Evolutionary conservation across 1,284 basidiomycete genomes (phyloP).

Genomic region (Leccinum brunneo-olivaceum): DNA sequence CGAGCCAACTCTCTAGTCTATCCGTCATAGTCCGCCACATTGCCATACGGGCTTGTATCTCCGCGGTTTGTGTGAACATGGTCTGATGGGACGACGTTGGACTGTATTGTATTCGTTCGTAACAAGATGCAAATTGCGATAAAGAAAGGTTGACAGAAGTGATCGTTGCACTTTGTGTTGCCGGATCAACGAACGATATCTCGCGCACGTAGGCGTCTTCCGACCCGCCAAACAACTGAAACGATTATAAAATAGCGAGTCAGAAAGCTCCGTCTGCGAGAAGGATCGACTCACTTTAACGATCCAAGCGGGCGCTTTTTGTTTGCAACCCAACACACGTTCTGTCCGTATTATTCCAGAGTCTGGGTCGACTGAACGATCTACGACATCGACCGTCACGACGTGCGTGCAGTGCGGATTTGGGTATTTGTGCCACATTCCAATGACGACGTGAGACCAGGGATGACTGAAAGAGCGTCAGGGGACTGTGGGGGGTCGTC

Average conservation of each 20-base stretch:
- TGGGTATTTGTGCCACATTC: constrained; percentile 94
- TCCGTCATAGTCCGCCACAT: constrained; percentile 76
- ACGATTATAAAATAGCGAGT: constrained; percentile 7
- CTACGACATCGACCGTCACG: constrained; percentile 82
- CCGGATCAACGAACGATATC: constrained; percentile 86
- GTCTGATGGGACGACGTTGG: constrained; percentile 60
- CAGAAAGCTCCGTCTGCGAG: neutral
- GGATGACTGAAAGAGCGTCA: constrained; percentile 55
- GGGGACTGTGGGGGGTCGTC: constrained; percentile 13
- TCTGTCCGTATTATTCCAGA: constrained; percentile 88
- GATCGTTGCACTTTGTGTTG: constrained; percentile 72
- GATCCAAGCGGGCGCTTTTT: constrained; percentile 79
- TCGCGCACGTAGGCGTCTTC: constrained; percentile 93
- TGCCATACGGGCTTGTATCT: constrained; percentile 73
- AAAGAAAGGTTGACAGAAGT: constrained; percentile 86
- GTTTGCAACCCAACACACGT: constrained; percentile 79
- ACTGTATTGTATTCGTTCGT: constrained; percentile 83
- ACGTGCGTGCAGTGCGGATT: constrained; percentile 92
- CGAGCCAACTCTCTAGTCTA: constrained; percentile 75
- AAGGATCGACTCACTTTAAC: constrained; percentile 57
- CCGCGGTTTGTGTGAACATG: constrained; percentile 75
- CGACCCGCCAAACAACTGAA: constrained; percentile 78
- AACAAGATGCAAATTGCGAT: constrained; percentile 83
- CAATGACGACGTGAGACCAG: constrained; percentile 81
- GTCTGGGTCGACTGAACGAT: constrained; percentile 73